A percentile compares a stretch with the other conserved stretches of the same genome.
These are phyloP conservation scores for Ceratopteris richardii DNA, from an alignment of 75 land plant species.

Conservation along the genomic window DNA sequence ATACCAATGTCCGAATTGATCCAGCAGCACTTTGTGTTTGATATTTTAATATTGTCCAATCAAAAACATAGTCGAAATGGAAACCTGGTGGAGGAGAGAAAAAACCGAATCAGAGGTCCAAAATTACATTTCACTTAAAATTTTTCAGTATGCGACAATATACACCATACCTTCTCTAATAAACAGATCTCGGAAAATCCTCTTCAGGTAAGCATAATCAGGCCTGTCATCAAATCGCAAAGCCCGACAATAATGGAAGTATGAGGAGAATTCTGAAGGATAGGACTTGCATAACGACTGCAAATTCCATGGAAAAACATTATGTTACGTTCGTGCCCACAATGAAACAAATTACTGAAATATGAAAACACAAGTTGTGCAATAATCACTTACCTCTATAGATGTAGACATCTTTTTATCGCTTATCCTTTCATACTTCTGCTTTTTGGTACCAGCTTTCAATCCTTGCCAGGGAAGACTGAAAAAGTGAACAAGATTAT, in stretches of 20 bases:
- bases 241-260: conserved; percentile 56
- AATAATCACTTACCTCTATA: conserved; percentile 54
- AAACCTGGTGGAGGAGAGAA: conserved; percentile 54
- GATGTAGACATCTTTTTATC: conserved; percentile 95
- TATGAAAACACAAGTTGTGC: not conserved
- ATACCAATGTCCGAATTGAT: conserved; percentile 59
- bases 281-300: conserved; percentile 35
- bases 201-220: conserved; percentile 44
- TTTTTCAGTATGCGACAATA: too few relatives aligned
- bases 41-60: conserved; percentile 98
- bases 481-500: not conserved
- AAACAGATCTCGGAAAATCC: conserved; percentile 50
- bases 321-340: not conserved
- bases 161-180: conserved; percentile 38
- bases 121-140: too few relatives aligned
- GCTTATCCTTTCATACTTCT: conserved; percentile 97
- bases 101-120: too few relatives aligned
- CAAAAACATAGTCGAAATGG: conserved; percentile 97
- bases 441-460: conserved; percentile 96
- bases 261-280: conserved; percentile 41
- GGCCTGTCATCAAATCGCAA: conserved; percentile 53
- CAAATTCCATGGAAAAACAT: not conserved
- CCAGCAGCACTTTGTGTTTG: conserved; percentile 73
- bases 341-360: not conserved
- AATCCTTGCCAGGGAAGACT: conserved; percentile 99